These are phyloP conservation scores for Primulina huaijiensis DNA, from an alignment of 257 asterid genomes.

Conservation along the genomic window DNA sequence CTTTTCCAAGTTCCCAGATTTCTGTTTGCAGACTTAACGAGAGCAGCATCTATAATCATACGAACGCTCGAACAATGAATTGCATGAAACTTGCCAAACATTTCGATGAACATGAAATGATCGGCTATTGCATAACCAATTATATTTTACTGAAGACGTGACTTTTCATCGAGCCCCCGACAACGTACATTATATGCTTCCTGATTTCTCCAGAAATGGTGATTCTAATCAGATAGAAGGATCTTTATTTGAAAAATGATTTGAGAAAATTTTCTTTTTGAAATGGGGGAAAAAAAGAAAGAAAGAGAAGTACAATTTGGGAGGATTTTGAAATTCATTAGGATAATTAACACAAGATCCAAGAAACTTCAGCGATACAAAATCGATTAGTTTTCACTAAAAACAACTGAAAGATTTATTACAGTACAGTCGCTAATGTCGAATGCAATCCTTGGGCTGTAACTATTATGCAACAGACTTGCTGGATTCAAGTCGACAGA, in stretches of 20 bases:
- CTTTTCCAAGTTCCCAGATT: too few species aligned
- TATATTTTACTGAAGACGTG: neutral
- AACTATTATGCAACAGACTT: slow-evolving; percentile 18
- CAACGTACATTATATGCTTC: too few species aligned
- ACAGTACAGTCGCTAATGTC: neutral
- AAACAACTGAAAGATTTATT: neutral
- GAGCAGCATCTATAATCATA: too few species aligned
- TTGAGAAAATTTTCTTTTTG: neutral
- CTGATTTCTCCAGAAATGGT: too few species aligned
- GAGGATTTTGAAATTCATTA: neutral
- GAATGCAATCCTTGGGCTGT: slow-evolving; percentile 19
- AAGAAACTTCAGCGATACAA: neutral
- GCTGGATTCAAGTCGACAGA: neutral
- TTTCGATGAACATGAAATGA: neutral
- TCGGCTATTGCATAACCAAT: neutral
- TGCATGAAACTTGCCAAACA: neutral
- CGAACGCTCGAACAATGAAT: neutral
- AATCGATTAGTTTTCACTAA: neutral
- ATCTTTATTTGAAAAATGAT: neutral
- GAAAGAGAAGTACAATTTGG: neutral
- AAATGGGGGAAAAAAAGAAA: too few species aligned
- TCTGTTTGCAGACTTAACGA: too few species aligned
- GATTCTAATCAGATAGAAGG: neutral
- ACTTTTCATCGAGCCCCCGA: too few species aligned
- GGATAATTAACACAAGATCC: neutral